Conservation (phyloP, 2,329 filamentous ascomycete genomes). For the Phyllosticta ampelicida region DNA sequence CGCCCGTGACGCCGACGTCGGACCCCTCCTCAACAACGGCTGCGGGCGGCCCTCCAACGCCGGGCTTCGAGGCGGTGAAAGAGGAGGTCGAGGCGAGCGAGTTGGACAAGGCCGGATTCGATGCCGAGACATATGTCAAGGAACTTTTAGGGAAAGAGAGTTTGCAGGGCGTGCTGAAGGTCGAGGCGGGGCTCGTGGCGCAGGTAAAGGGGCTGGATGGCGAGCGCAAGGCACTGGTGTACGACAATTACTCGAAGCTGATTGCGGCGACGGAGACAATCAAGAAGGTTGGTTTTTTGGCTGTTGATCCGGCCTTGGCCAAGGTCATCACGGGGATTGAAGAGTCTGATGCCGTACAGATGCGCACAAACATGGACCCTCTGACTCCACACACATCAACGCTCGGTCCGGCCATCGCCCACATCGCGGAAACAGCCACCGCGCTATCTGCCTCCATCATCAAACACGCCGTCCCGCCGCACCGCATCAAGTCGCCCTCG, state of each 20-base stretch:
- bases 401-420: conserved; percentile 60
- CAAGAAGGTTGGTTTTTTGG: conserved; percentile 53
- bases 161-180: conserved; percentile 56
- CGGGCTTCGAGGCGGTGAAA: conserved; percentile 18
- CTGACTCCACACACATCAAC: conserved; percentile 63
- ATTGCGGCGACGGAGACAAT: conserved; percentile 97
- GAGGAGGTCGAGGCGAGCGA: conserved; percentile 54
- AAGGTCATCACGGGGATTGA: too few species aligned
- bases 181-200: conserved; percentile 54
- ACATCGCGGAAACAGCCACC: conserved; percentile 55
- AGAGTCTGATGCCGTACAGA: conserved; percentile 33
- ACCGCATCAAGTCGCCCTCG: neutral
- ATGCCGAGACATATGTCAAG: conserved; percentile 58
- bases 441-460: conserved; percentile 30
- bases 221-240: conserved; percentile 92
- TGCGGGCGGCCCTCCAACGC: conserved; percentile 17
- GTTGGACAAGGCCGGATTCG: conserved; percentile 63
- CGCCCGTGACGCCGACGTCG: conserved; percentile 28
- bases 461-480: conserved; percentile 12
- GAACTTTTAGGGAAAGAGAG: conserved; percentile 50
- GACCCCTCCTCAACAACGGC: conserved; percentile 11
- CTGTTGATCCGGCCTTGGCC: too few species aligned
- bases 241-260: conserved; percentile 96
- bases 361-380: conserved; percentile 73
- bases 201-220: conserved; percentile 87